Conservation (phyloP, 768 basidiomycete species). For the Auriscalpium microsporum region DNA sequence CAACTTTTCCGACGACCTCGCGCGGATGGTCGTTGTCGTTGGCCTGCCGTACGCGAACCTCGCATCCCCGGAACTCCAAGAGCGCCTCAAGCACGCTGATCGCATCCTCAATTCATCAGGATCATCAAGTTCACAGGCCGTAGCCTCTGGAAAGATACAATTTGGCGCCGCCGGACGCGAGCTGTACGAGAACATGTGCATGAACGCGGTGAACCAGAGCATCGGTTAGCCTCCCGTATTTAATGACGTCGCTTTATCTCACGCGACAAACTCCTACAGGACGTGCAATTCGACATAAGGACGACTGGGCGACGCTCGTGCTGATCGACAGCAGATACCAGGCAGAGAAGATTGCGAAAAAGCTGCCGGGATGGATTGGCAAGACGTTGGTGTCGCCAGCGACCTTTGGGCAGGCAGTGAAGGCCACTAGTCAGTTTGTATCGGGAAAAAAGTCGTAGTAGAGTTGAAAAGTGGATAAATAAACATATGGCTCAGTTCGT, state of each 20-base stretch:
- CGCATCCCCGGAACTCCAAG: constrained; percentile 82
- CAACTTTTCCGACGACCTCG: constrained; percentile 44
- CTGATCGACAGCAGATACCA: constrained; percentile 82
- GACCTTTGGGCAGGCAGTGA: constrained; percentile 12
- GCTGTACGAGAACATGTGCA: constrained; percentile 86
- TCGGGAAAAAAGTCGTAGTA: background rate
- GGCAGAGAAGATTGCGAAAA: constrained; percentile 54
- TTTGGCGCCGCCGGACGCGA: constrained; percentile 46
- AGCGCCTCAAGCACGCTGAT: constrained; percentile 85
- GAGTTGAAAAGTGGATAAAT: too few species aligned
- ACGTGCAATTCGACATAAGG: constrained; percentile 84
- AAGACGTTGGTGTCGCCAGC: constrained; percentile 18
- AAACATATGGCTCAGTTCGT: too few species aligned
- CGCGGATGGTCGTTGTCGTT: constrained; percentile 77
- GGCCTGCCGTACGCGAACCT: constrained; percentile 93
- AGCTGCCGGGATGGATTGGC: constrained; percentile 91
- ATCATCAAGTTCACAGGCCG: too few species aligned
- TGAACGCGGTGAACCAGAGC: constrained; percentile 94
- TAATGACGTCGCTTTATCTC: background rate
- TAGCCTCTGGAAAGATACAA: background rate
- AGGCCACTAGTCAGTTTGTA: constrained; percentile 10
- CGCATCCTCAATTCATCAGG: constrained; percentile 28
- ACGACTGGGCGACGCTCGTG: constrained; percentile 87
- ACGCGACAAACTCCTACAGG: constrained; percentile 35
- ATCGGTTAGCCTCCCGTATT: constrained; percentile 54